Evolutionary conservation across 2,329 filamentous ascomycete genomes (phyloP).

Genomic region (Ophiostoma sp.): DNA sequence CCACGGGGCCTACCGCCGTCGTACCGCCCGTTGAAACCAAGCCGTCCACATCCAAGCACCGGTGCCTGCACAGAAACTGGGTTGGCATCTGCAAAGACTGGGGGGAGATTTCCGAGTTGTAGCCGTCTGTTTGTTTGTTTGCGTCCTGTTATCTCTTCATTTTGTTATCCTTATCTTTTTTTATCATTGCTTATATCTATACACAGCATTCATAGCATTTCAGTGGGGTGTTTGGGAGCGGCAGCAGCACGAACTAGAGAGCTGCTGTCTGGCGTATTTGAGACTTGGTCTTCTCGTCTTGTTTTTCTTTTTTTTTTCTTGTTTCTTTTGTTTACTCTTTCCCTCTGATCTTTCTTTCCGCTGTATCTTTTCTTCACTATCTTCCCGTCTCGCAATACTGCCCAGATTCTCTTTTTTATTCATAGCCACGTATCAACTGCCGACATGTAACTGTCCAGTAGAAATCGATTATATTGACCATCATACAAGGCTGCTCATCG

Average conservation of each 20-base stretch:
- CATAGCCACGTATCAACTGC: too few relatives aligned
- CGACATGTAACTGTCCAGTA: not conserved
- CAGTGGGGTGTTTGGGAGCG: not conserved
- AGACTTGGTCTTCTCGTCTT: not conserved
- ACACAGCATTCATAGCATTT: constrained; percentile 7
- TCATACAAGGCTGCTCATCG: not conserved
- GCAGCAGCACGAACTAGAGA: constrained; percentile 9
- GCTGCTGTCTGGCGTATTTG: constrained; percentile 13
- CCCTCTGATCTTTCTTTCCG: not conserved
- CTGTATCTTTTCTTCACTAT: too few relatives aligned
- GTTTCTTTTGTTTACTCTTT: not conserved
- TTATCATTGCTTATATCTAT: not conserved
- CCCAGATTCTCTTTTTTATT: too few relatives aligned
- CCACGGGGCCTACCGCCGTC: constrained; percentile 21
- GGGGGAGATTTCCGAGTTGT: constrained; percentile 30
- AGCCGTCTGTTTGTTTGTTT: not conserved
- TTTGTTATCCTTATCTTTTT: not conserved
- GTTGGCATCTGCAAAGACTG: constrained; percentile 41
- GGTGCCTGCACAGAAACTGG: constrained; percentile 38
- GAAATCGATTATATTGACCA: not conserved
- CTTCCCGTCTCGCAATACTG: too few relatives aligned
- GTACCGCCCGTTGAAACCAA: constrained; percentile 25
- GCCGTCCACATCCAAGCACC: constrained; percentile 29
- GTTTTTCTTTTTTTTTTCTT: not conserved
- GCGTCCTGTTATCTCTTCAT: constrained; percentile 2